These are phyloP conservation scores for Haplosporangium sp. DNA, from an alignment of 371 early-diverging fungal genomes.

Conservation along the genomic window DNA sequence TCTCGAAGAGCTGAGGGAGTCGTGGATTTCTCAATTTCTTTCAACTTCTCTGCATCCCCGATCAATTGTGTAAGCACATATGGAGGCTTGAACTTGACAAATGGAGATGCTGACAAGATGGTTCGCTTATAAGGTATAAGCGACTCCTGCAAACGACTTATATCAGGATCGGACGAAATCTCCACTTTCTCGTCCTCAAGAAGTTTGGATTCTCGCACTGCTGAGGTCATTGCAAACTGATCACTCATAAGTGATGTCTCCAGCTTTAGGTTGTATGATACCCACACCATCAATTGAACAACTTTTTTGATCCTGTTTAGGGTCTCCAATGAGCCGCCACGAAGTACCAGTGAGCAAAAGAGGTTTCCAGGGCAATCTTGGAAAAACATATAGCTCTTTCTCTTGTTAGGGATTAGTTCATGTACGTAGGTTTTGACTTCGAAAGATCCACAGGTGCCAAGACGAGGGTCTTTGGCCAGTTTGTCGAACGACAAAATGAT, in stretches of 20 bases:
- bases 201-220: conserved; percentile 24
- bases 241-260: conserved; percentile 86
- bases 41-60: conserved; percentile 68
- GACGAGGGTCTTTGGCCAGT: conserved; percentile 71
- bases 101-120: conserved; percentile 85
- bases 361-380: conserved; percentile 83
- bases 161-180: conserved; percentile 26
- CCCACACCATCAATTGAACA: conserved; percentile 81
- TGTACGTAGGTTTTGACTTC: conserved; percentile 83
- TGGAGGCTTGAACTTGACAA: conserved; percentile 85
- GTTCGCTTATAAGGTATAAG: conserved; percentile 67
- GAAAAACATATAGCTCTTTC: conserved; percentile 89
- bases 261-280: conserved; percentile 84
- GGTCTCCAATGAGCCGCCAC: conserved; percentile 76
- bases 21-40: conserved; percentile 43
- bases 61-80: conserved; percentile 79
- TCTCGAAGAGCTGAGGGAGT: conserved; percentile 35
- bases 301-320: conserved; percentile 81
- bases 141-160: conserved; percentile 27
- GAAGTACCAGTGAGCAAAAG: conserved; percentile 89
- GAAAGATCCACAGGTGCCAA: conserved; percentile 85
- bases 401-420: conserved; percentile 75
- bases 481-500: conserved; percentile 85
- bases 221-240: conserved; percentile 71
- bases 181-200: conserved; percentile 33